These are phyloP conservation scores for Thalia dealbata DNA, from an alignment of 176 grass and related monocot genomes.

Conservation along the genomic window DNA sequence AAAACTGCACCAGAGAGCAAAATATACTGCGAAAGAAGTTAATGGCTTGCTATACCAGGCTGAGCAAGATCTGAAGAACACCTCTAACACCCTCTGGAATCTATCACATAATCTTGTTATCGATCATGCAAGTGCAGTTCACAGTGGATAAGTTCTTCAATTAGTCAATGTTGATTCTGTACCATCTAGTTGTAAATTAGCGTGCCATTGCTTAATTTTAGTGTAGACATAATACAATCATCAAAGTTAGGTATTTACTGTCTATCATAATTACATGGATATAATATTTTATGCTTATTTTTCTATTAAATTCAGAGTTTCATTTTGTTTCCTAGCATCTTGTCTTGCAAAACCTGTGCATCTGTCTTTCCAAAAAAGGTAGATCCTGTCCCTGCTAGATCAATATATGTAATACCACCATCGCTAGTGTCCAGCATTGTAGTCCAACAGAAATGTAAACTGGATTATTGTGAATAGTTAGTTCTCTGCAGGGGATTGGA, in stretches of 20 bases:
- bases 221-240: too few relatives aligned
- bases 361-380: neutral
- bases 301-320: neutral
- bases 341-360: neutral
- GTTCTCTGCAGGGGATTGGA: neutral
- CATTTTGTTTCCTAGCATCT: neutral
- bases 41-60: constrained; percentile 40
- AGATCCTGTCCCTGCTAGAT: neutral
- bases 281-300: neutral
- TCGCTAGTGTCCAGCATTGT: neutral
- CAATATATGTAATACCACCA: neutral
- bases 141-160: constrained; percentile 17
- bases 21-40: constrained; percentile 30
- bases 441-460: neutral
- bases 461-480: neutral
- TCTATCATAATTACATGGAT: neutral
- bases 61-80: constrained; percentile 59
- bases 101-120: constrained; percentile 33
- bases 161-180: constrained; percentile 13
- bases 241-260: neutral
- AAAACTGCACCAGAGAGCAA: constrained; percentile 43
- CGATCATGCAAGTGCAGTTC: constrained; percentile 80
- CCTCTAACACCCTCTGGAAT: constrained; percentile 32
- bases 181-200: neutral
- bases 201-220: neutral